A percentile compares a stretch with the other conserved stretches of the same genome.
phyloP scores from a whole-genome alignment of 352 stramenopile genomes.

The Globisporangium rhizosaccharum region DNA sequence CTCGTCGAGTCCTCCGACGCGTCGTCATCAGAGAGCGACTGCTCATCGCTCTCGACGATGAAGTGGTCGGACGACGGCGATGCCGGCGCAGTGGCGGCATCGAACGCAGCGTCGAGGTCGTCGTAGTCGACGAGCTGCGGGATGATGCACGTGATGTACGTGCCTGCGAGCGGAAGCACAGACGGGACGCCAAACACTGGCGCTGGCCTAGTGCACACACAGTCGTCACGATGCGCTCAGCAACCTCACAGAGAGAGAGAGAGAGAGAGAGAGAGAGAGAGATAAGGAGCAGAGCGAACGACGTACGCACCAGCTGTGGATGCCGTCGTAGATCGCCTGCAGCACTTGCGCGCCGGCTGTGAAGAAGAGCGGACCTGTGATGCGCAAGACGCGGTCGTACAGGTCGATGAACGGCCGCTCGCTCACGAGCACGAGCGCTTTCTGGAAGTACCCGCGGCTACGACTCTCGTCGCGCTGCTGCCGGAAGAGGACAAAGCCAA shows the following conservation, averaged over 20 bases:
- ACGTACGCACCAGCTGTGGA: slow-evolving; percentile 46
- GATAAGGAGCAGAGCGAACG: background rate
- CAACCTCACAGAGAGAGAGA: background rate
- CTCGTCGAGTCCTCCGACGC: slow-evolving; percentile 13
- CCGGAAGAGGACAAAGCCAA: slow-evolving; percentile 82
- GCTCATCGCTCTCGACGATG: slow-evolving; percentile 17
- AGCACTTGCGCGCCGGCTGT: slow-evolving; percentile 61
- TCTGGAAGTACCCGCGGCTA: slow-evolving; percentile 79
- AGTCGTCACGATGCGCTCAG: background rate
- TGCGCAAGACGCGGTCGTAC: slow-evolving; percentile 63
- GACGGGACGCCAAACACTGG: slow-evolving; percentile 40
- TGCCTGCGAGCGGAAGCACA: slow-evolving; percentile 64
- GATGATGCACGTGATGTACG: slow-evolving; percentile 69
- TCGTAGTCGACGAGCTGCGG: slow-evolving; percentile 58
- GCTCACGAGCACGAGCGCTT: slow-evolving; percentile 75
- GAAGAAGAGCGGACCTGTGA: slow-evolving; percentile 79
- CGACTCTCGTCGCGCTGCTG: slow-evolving; percentile 68
- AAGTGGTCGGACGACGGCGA: slow-evolving; percentile 46
- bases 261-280: background rate
- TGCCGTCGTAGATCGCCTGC: slow-evolving; percentile 65
- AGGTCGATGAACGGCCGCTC: slow-evolving; percentile 70
- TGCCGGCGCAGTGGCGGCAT: slow-evolving; percentile 15
- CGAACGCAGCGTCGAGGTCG: slow-evolving; percentile 29
- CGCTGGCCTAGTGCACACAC: slow-evolving; percentile 35
- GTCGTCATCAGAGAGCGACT: slow-evolving; percentile 26